Percentiles rank a stretch among this genome's conserved stretches.
Conservation (phyloP, 768 basidiomycete genomes). For the Suillus tomentosus region DNA sequence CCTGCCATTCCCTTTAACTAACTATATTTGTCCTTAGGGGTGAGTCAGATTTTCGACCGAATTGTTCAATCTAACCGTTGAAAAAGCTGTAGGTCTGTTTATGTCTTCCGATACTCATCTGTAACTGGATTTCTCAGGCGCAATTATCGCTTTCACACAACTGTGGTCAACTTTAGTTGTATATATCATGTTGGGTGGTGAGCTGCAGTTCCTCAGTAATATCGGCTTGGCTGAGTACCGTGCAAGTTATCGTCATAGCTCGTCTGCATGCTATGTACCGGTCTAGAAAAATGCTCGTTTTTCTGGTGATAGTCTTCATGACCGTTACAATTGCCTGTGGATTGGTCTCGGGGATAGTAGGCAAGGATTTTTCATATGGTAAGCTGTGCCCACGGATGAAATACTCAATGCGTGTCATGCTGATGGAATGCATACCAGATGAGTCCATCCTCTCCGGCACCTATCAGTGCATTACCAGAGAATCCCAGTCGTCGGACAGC, state of each 20-base stretch:
- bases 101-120: background rate
- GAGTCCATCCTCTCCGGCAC: background rate
- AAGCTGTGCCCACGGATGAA: background rate
- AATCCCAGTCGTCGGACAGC: too few species aligned
- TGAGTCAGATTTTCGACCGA: background rate
- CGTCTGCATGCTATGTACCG: background rate
- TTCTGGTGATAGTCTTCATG: background rate
- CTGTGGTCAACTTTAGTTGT: background rate
- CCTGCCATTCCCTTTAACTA: background rate
- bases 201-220: background rate
- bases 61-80: background rate
- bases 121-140: background rate
- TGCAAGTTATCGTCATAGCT: background rate
- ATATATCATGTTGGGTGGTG: background rate
- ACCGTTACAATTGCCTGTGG: background rate
- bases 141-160: background rate
- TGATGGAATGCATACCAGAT: background rate
- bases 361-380: background rate
- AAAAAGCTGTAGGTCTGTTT: background rate
- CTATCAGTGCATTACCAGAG: background rate
- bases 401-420: background rate
- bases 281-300: background rate
- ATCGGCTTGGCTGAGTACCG: background rate
- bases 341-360: background rate
- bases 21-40: background rate